Percentiles rank a stretch among this genome's conserved stretches.
phyloP scores from a whole-genome alignment of 345 rosid genomes.

The Salix koriyanagi region DNA sequence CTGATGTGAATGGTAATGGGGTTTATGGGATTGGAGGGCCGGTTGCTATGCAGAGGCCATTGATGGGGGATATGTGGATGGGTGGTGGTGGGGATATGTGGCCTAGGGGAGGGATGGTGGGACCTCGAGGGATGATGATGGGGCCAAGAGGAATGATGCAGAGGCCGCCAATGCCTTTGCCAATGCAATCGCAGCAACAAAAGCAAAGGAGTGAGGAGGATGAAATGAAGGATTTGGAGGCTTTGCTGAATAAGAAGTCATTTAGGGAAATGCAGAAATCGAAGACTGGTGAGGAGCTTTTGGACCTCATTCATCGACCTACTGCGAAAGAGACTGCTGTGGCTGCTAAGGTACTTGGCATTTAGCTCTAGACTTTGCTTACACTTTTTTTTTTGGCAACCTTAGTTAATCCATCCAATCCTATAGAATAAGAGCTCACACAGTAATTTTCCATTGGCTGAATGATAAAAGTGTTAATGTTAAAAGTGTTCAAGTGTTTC shows the following conservation, averaged over 20 bases:
- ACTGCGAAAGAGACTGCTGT: slow-evolving; percentile 93
- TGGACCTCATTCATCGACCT: slow-evolving; percentile 85
- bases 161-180: slow-evolving; percentile 33
- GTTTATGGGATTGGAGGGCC: slow-evolving; percentile 37
- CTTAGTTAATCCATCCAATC: background rate
- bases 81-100: slow-evolving; percentile 32
- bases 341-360: slow-evolving; percentile 67
- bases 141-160: slow-evolving; percentile 39
- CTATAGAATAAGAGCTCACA: background rate
- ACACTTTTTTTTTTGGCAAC: background rate
- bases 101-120: slow-evolving; percentile 52
- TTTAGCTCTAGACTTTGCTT: background rate
- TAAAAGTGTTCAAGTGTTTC: background rate
- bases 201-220: slow-evolving; percentile 73
- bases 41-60: slow-evolving; percentile 28
- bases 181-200: slow-evolving; percentile 29
- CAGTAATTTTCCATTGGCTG: background rate
- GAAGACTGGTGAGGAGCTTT: slow-evolving; percentile 85
- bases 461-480: background rate
- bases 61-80: slow-evolving; percentile 61
- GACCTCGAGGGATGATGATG: slow-evolving; percentile 46
- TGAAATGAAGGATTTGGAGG: slow-evolving; percentile 82
- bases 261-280: slow-evolving; percentile 85
- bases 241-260: slow-evolving; percentile 80
- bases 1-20: slow-evolving; percentile 29